These are phyloP conservation scores for Penicillium angulare DNA, from an alignment of 495 filamentous ascomycete species.

Conservation along the genomic window DNA sequence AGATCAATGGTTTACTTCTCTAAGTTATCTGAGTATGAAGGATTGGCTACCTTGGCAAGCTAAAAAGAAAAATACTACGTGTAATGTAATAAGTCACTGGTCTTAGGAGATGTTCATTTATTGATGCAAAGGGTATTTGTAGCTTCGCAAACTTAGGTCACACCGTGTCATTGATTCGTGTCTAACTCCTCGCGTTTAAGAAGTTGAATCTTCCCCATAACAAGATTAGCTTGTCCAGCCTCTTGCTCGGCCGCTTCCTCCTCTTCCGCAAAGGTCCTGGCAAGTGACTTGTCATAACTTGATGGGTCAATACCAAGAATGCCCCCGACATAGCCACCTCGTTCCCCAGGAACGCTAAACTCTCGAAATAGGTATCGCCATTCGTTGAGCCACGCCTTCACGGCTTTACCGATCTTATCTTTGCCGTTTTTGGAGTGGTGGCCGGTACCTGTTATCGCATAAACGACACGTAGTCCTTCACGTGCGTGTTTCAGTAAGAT, in stretches of 20 bases:
- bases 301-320: slow-evolving; percentile 91
- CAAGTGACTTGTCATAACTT: slow-evolving; percentile 73
- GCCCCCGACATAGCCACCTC: slow-evolving; percentile 75
- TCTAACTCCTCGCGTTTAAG: slow-evolving; percentile 47
- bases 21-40: too few species aligned
- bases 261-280: slow-evolving; percentile 26
- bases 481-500: slow-evolving; percentile 76
- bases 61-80: not conserved
- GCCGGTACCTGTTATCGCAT: slow-evolving; percentile 94
- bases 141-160: not conserved
- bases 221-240: slow-evolving; percentile 24
- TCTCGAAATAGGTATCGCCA: slow-evolving; percentile 96
- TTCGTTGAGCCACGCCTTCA: slow-evolving; percentile 87
- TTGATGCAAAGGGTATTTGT: slow-evolving; percentile 5
- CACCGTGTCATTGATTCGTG: slow-evolving; percentile 20
- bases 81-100: not conserved
- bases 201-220: slow-evolving; percentile 49
- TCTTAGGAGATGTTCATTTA: not conserved
- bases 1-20: too few species aligned
- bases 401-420: slow-evolving; percentile 95
- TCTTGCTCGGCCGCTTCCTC: slow-evolving; percentile 17
- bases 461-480: slow-evolving; percentile 71
- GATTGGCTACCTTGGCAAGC: too few species aligned
- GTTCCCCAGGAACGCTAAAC: slow-evolving; percentile 91
- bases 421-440: slow-evolving; percentile 99